Base-by-base conservation (phyloP, 805 yeast species). In the Cyberlindnera meyerae region DNA sequence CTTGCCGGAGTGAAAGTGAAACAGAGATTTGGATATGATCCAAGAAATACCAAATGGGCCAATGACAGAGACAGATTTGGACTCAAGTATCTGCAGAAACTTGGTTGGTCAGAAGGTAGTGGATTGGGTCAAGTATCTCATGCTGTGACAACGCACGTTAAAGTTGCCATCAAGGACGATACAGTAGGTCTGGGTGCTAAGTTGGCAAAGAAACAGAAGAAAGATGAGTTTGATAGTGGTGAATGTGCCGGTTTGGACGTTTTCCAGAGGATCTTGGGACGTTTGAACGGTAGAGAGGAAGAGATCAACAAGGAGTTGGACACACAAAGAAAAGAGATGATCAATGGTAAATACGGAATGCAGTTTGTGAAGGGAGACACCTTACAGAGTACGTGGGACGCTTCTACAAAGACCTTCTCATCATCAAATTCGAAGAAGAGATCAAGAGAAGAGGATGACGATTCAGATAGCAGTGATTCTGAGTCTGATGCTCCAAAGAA, bases 31-130 rank as follows among this genome's bases (percentile, higher is more conserved):
- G 97, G 97, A 9, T 62, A 71, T 25, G 98, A 90, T 63, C 98
- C 98, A 13, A 69, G 97, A 54, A 90, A 90, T 54, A 89, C 96
- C 1, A 74, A 78, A 43, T 90, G 98, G 98, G 82, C 96, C 18
- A 87, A 87, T 54, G 85, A 86, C 51, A 77, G 81, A 0, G 66
- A 69, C 4, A 64, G 96, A 34, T 90, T 90, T 54, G 98, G 98
- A 0, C 96, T 84, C 57, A 76, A 82, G 52, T 88, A 88, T 59
- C 60, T 90, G 42, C 77, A 77, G 44, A 80, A 76, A 48, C 66
- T 80, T 55, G 98, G 98, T 13, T 90, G 98, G 98, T 71, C 68
- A 35, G 95, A 95, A 2, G 98, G 98, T 14, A 65, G 68, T 44
- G 97, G 97, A 7, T 70, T 90, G 15, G 98, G 98, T 2, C 57